These are phyloP conservation scores for Hapsidospora chrysogenum DNA, from an alignment of 495 filamentous ascomycete species.

Conservation along the genomic window DNA sequence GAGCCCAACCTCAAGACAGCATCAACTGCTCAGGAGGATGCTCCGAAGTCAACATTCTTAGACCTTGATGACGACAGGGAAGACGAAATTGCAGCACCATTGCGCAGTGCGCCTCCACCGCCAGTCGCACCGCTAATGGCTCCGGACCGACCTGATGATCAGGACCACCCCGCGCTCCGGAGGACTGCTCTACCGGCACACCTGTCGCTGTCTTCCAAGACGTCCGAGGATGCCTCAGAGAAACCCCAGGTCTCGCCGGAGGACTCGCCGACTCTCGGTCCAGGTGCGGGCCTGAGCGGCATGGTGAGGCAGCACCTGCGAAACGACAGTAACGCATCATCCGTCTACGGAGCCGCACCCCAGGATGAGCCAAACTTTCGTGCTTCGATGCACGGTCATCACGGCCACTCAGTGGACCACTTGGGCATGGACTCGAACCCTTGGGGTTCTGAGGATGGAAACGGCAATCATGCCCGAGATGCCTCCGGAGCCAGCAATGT, in stretches of 20 bases:
- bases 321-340: conserved; percentile 64
- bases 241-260: conserved; percentile 12
- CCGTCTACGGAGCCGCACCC: conserved; percentile 38
- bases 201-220: conserved; percentile 12
- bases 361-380: conserved; percentile 11
- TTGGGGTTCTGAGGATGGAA: conserved; percentile 24
- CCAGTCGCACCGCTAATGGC: too few species aligned
- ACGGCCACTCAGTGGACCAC: too few species aligned
- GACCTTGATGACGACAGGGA: conserved; percentile 15
- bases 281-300: conserved; percentile 52
- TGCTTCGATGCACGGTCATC: too few species aligned
- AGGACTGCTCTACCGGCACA: conserved; percentile 18
- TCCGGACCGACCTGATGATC: conserved; percentile 24
- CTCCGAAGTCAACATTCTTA: conserved; percentile 1
- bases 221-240: conserved; percentile 8
- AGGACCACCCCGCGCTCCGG: conserved; percentile 28
- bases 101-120: too few species aligned
- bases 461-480: conserved; percentile 2
- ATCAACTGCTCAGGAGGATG: too few species aligned
- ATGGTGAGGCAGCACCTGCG: conserved; percentile 80
- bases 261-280: conserved; percentile 73
- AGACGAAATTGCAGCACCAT: too few species aligned
- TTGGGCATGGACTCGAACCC: conserved; percentile 27
- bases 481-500: too few species aligned
- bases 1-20: conserved; percentile 7